Conservation (phyloP, 2,329 filamentous ascomycete genomes). For the Aspergillus sp. region DNA sequence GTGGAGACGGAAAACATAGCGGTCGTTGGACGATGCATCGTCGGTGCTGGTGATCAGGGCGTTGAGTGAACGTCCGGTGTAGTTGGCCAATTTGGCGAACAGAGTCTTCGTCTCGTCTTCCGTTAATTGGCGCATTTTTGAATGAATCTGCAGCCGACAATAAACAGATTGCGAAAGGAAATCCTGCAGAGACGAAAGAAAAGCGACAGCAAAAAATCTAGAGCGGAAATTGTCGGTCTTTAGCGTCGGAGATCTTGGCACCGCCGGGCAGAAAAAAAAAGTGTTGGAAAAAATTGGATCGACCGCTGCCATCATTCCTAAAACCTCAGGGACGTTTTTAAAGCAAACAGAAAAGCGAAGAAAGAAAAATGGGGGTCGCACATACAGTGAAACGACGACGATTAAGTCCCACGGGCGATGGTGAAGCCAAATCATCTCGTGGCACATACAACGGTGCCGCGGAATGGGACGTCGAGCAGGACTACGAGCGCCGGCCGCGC, state of each 20-base stretch:
- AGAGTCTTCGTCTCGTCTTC: slow-evolving; percentile 59
- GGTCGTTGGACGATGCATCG: slow-evolving; percentile 60
- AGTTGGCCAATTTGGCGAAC: slow-evolving; percentile 88
- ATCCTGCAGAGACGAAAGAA: background rate
- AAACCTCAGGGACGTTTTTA: slow-evolving; percentile 2
- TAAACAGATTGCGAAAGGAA: background rate
- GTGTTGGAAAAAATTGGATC: slow-evolving; percentile 6
- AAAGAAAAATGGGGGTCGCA: slow-evolving; percentile 37
- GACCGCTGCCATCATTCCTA: background rate
- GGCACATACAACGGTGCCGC: slow-evolving; percentile 44
- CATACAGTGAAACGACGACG: slow-evolving; percentile 44
- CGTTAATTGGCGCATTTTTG: slow-evolving; percentile 70
- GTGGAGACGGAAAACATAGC: slow-evolving; percentile 78
- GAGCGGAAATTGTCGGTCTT: slow-evolving; percentile 8
- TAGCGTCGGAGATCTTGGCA: slow-evolving; percentile 23
- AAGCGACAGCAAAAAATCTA: slow-evolving; percentile 16
- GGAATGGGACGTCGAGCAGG: slow-evolving; percentile 84
- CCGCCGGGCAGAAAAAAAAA: slow-evolving; percentile 17
- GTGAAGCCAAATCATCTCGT: slow-evolving; percentile 18
- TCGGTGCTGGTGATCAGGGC: slow-evolving; percentile 68
- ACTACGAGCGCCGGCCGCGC: slow-evolving; percentile 72
- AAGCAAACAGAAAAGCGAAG: background rate
- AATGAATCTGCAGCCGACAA: background rate
- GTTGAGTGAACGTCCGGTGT: slow-evolving; percentile 79
- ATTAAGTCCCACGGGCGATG: slow-evolving; percentile 41